Base-by-base conservation (phyloP, 1,284 basidiomycete species). In the Ustilago hordei region DNA sequence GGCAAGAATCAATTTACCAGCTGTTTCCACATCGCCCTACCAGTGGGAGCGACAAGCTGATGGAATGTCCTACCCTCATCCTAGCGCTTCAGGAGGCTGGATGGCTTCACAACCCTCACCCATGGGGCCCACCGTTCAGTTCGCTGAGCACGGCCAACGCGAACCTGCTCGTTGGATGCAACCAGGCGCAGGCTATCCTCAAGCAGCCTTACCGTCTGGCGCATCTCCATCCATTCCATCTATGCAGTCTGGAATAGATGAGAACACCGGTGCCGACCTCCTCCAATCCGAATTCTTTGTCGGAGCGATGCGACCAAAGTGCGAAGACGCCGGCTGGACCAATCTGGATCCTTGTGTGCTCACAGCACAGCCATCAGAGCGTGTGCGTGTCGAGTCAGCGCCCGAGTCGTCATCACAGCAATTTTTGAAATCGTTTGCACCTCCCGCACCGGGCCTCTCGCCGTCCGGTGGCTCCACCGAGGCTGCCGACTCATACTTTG, bases 221-320 rank as follows among this genome's bases (percentile, higher is more conserved):
- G 11, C 41, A 5, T 17, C 60, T 13, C 64, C 70, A 5, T 28
- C 23, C 23, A 17, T 32, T 3, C 41, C 52, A 5, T 28, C 35
- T 8, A 4, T 17, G 39, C 54, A 32, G 1, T 19, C 36, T 45
- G 55, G 13, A 8, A 19, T 32, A 9, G 53, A 63, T 34, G n/a
- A 28, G 4, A 35, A 28, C 5, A n/a, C 35, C 3, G 60, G 57
- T 15, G 13, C 56, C 35, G 70, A 68, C 9, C 19, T 64, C 47
- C 47, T 64, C 8, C 65, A 64, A 48, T 73, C 70, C 23, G 70
- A 73, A 39, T 73, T 68, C 58, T 73, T 73, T 23, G 41, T 68
- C 15, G 61, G 52, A 5, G 31, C 48, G 13, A 61, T 73, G 62
- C 57, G 36, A 3, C 35, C 54, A 3, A 36, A 32, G n/a, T 52